Conservation (phyloP, 1,284 basidiomycete species). For the Pterulicium gracile region DNA sequence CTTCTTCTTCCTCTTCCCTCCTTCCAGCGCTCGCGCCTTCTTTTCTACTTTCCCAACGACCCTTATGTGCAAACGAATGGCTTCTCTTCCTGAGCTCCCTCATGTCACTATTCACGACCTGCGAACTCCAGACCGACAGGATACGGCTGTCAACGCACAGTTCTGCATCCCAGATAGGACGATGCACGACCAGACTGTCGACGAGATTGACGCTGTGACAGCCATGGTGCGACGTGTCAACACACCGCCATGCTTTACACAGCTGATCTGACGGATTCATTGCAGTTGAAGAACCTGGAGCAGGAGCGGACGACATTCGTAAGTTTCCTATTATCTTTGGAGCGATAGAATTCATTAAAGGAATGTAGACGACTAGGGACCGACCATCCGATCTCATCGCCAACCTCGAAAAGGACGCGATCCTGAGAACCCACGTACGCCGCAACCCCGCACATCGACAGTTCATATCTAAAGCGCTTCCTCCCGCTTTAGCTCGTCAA, state of each 20-base stretch:
- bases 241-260: no score
- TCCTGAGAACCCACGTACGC: not conserved
- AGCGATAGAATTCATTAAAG: no score
- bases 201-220: not conserved
- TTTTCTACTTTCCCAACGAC: no score
- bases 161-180: not conserved
- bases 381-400: not conserved
- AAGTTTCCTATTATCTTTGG: no score
- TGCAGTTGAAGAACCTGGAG: not conserved
- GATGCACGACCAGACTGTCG: not conserved
- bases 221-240: not conserved
- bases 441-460: not conserved
- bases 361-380: not conserved
- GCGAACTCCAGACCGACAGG: not conserved
- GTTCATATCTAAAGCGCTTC: not conserved
- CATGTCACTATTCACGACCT: not conserved
- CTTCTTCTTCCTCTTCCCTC: no score
- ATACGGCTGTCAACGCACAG: not conserved
- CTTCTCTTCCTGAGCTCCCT: not conserved
- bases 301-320: not conserved
- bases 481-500: not conserved
- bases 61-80: no score
- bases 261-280: not conserved
- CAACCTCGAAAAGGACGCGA: not conserved
- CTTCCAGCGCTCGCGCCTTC: no score